Conservation (phyloP, 768 basidiomycete genomes). For the Chalciporus chontae region DNA sequence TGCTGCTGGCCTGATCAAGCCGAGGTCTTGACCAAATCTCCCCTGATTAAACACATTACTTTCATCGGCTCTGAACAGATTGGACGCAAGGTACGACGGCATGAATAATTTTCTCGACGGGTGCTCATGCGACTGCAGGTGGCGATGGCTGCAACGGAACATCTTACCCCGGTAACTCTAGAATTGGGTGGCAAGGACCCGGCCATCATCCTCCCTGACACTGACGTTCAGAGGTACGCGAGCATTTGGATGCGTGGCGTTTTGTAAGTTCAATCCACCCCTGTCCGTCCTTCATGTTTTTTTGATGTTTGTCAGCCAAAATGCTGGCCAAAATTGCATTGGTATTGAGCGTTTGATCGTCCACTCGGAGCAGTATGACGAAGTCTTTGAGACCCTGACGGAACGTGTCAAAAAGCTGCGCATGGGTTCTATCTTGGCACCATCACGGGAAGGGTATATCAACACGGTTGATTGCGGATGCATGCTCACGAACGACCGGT, state of each 20-base stretch:
- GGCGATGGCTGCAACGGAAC: constrained; percentile 76
- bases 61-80: constrained; percentile 85
- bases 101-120: background rate
- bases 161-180: constrained; percentile 88
- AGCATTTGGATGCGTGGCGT: constrained; percentile 87
- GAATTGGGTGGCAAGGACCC: constrained; percentile 97
- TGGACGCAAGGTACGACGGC: constrained; percentile 58
- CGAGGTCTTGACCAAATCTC: constrained; percentile 71
- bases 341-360: constrained; percentile 93
- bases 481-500: constrained; percentile 77
- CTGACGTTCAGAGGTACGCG: constrained; percentile 76
- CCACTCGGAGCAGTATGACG: constrained; percentile 71
- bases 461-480: constrained; percentile 79
- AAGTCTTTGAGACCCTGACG: constrained; percentile 61
- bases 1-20: constrained; percentile 90
- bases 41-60: constrained; percentile 87
- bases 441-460: constrained; percentile 64
- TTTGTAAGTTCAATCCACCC: constrained; percentile 59
- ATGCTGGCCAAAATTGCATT: constrained; percentile 94
- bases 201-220: constrained; percentile 81
- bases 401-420: constrained; percentile 69
- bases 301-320: constrained; percentile 56
- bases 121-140: constrained; percentile 45
- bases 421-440: constrained; percentile 71
- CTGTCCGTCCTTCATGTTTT: background rate